These are phyloP conservation scores for Microstegium vimineum DNA, from an alignment of 176 grass and related monocot species.

Conservation along the genomic window DNA sequence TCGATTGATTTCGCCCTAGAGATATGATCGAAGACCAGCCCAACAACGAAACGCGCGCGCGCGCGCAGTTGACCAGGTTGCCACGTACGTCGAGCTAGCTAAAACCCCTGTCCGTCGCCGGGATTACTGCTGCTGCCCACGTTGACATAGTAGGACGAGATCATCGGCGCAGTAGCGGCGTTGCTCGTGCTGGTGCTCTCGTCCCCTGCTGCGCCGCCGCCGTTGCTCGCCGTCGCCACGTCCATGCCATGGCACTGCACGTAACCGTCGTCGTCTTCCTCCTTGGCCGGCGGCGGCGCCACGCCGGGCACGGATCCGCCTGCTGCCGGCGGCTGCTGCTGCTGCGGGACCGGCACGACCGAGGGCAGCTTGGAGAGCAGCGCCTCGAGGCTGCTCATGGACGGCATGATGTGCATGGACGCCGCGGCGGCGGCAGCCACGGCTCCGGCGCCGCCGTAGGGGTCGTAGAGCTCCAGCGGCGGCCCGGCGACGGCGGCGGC, in stretches of 20 bases:
- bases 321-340: not conserved
- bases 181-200: conserved; percentile 29
- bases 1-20: conserved; percentile 7
- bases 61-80: no score
- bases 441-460: no score
- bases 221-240: conserved; percentile 29
- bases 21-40: not conserved
- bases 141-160: conserved; percentile 68
- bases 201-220: not conserved
- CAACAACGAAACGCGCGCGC: no score
- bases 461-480: conserved; percentile 64
- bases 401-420: conserved; percentile 74
- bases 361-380: conserved; percentile 95
- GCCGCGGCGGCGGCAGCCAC: no score
- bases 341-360: conserved; percentile 33
- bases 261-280: conserved; percentile 55
- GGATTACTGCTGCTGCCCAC: conserved; percentile 45
- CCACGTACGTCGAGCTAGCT: conserved; percentile 13
- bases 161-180: conserved; percentile 14
- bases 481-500: not conserved
- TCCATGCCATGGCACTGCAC: conserved; percentile 41
- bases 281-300: not conserved
- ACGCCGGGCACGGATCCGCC: not conserved
- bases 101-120: conserved; percentile 73
- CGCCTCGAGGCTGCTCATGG: conserved; percentile 98